Conservation (phyloP, 805 yeast genomes). For the Wickerhamiella vanderwaltii region DNA sequence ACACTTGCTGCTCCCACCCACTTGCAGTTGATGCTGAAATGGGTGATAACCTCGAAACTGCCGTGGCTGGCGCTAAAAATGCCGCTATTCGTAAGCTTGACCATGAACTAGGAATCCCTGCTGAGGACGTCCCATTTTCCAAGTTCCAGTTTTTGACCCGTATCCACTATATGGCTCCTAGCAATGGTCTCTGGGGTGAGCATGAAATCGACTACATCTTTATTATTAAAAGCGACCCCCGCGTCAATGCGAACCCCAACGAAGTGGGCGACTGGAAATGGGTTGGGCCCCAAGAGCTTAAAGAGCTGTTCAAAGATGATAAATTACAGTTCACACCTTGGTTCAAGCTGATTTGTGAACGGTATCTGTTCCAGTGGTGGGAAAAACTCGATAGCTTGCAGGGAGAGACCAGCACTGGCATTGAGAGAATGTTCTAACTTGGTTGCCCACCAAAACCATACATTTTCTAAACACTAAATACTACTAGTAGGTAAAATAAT, state of each 20-base stretch:
- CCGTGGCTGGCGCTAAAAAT: slow-evolving; percentile 63
- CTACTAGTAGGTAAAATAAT: too few species aligned
- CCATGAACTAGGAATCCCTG: slow-evolving; percentile 81
- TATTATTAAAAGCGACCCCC: slow-evolving; percentile 49
- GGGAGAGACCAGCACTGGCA: slow-evolving; percentile 13
- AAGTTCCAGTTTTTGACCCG: slow-evolving; percentile 76
- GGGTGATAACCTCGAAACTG: slow-evolving; percentile 48
- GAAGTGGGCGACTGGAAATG: slow-evolving; percentile 76
- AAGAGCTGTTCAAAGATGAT: slow-evolving; percentile 60
- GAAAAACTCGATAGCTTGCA: slow-evolving; percentile 20
- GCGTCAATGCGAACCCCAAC: slow-evolving; percentile 48
- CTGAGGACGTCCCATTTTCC: slow-evolving; percentile 45
- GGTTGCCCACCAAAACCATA: too few species aligned
- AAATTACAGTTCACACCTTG: slow-evolving; percentile 84
- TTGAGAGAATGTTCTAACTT: slow-evolving; percentile 21
- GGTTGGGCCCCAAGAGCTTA: slow-evolving; percentile 56
- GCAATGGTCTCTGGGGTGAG: slow-evolving; percentile 84
- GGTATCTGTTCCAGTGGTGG: slow-evolving; percentile 94
- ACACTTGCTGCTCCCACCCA: slow-evolving; percentile 98
- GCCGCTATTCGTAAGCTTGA: slow-evolving; percentile 90
- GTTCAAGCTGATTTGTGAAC: slow-evolving; percentile 92
- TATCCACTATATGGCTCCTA: slow-evolving; percentile 83
- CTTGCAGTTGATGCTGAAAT: slow-evolving; percentile 70
- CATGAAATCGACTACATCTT: slow-evolving; percentile 94
- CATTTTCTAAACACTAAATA: too few species aligned